Base-by-base conservation (phyloP, 176 grass and related monocot species). In the Leersia perrieri region DNA sequence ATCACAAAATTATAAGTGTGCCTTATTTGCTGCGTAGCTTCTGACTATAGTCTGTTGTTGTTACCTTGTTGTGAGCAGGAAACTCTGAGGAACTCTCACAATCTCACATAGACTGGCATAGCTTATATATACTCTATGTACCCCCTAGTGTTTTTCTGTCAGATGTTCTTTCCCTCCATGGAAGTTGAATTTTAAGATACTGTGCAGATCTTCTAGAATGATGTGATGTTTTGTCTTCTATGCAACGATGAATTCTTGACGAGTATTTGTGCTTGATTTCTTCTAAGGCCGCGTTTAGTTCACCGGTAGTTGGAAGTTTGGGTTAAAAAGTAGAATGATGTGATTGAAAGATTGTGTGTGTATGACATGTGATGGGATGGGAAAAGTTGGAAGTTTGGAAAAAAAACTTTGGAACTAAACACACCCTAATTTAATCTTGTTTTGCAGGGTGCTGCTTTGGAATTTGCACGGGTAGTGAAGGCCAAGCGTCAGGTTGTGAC, bases 401-500 rank as follows among this genome's bases (percentile, higher is more conserved):
- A n/a, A n/a, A n/a, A n/a, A n/a, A n/a, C n/a, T n/a, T n/a, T n/a
- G n/a, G n/a, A n/a, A n/a, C n/a, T n/a, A n/a, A n/a, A n/a, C n/a
- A n/a, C n/a, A n/a, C n/a, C n/a, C n/a, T n/a, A n/a, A 73, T 16
- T 66, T 38, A 31, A 74, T 74, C 30, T 83, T 45, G 28, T 49
- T 63, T n/a, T 72, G 32, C 66, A 98, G 95, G 93, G 91, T 91
- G 34, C 89, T 60, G 67, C 87, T 29, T 74, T 98, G 75, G 82
- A 98, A 80, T 90, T 94, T 68, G 79, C 67, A 61, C 74, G 95
- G 34, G 74, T 98, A 40, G 83, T 98, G 26, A 89, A 87, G 22
- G 92, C 92, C 0, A 98, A 92, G 74, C 77, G 91, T 70, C 95
- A 94, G 66, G 90, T 98, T 11, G 95, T 98, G 74, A 63, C 90